phyloP scores from a whole-genome alignment of 2,329 filamentous ascomycete genomes.

The Pseudocercospora pini-densiflorae region DNA sequence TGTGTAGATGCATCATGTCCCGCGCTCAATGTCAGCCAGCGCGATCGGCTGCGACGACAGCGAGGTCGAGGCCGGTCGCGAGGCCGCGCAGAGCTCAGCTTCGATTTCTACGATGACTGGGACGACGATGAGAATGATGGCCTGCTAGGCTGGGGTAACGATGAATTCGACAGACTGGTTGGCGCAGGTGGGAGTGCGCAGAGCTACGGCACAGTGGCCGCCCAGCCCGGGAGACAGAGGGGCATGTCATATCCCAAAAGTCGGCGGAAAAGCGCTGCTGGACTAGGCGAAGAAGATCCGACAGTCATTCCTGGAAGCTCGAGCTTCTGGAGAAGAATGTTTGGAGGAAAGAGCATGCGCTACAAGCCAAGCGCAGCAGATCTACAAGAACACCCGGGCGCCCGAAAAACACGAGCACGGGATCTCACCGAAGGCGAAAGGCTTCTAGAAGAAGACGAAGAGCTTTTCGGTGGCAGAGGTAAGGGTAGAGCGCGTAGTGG shows the following conservation, averaged over 20 bases:
- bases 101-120: constrained; percentile 99
- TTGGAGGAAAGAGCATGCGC: constrained; percentile 77
- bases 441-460: constrained; percentile 67
- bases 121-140: constrained; percentile 70
- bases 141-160: constrained; percentile 69
- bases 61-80: constrained; percentile 66
- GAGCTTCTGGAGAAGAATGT: constrained; percentile 80
- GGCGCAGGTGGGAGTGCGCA: constrained; percentile 55
- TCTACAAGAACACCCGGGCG: constrained; percentile 81
- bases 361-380: constrained; percentile 93
- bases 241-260: constrained; percentile 78
- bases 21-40: constrained; percentile 41
- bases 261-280: constrained; percentile 60
- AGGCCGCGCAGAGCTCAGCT: constrained; percentile 77
- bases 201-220: constrained; percentile 42
- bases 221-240: constrained; percentile 68
- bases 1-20: constrained; percentile 64
- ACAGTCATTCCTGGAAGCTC: constrained; percentile 91
- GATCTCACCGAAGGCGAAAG: constrained; percentile 67
- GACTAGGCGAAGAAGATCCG: constrained; percentile 66
- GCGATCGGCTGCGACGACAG: constrained; percentile 62
- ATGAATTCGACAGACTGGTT: constrained; percentile 83
- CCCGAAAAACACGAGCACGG: constrained; percentile 40
- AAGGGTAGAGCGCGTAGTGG: constrained; percentile 69
- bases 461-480: constrained; percentile 37